Evolutionary conservation across 2,329 filamentous ascomycete genomes (phyloP).

Genomic region (Fusarium nisikadoi): DNA sequence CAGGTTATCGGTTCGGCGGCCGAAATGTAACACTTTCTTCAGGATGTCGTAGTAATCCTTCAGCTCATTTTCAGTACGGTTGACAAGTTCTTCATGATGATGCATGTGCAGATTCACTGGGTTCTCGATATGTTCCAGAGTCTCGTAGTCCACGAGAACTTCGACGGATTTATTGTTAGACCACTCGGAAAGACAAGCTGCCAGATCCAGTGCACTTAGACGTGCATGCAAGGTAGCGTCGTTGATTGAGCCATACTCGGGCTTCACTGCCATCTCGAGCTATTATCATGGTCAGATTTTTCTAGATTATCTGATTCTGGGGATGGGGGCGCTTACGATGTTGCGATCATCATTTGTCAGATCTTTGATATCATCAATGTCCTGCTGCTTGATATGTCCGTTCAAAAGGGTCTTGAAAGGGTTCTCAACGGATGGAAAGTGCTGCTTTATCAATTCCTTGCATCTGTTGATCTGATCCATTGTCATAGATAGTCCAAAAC

Average conservation of each 20-base stretch:
- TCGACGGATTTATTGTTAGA: slow-evolving; percentile 36
- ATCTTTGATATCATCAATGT: slow-evolving; percentile 19
- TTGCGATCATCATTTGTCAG: slow-evolving; percentile 19
- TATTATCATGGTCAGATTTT: slow-evolving; percentile 1
- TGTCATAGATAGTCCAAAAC: slow-evolving; percentile 32
- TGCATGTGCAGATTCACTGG: slow-evolving; percentile 62
- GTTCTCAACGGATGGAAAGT: slow-evolving; percentile 24
- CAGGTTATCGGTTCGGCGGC: slow-evolving; percentile 13
- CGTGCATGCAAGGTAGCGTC: slow-evolving; percentile 33
- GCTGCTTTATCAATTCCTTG: slow-evolving; percentile 21
- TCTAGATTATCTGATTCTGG: no score
- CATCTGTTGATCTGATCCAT: slow-evolving; percentile 25
- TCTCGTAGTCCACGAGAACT: slow-evolving; percentile 52
- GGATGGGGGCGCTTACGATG: slow-evolving; percentile 13
- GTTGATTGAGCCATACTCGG: slow-evolving; percentile 20
- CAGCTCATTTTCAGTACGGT: slow-evolving; percentile 32
- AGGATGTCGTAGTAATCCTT: slow-evolving; percentile 25
- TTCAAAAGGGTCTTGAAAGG: slow-evolving; percentile 39
- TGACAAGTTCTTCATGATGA: slow-evolving; percentile 41
- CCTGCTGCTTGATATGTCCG: slow-evolving; percentile 29
- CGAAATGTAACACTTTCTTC: not conserved
- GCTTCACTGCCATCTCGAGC: slow-evolving; percentile 34
- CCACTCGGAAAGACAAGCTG: slow-evolving; percentile 33
- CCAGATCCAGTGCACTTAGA: slow-evolving; percentile 39
- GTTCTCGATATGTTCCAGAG: slow-evolving; percentile 52